Evolutionary conservation across 1,284 basidiomycete species (phyloP).

Genomic region (Sutorius eximius): DNA sequence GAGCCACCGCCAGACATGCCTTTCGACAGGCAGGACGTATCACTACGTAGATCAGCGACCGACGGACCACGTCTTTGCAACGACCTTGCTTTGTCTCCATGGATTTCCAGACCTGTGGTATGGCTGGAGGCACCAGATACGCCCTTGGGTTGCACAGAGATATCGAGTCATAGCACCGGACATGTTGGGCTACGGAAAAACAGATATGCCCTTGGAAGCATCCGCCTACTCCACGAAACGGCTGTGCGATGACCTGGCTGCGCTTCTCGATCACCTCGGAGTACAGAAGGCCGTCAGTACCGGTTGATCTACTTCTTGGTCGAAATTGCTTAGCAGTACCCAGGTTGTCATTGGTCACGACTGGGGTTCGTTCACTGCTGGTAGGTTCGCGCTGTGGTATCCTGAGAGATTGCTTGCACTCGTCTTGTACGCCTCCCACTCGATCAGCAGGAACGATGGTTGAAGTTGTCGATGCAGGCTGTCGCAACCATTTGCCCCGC

Average conservation of each 20-base stretch:
- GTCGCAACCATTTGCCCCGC: slow-evolving; percentile 62
- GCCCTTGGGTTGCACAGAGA: slow-evolving; percentile 60
- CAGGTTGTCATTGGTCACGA: slow-evolving; percentile 72
- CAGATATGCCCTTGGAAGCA: slow-evolving; percentile 58
- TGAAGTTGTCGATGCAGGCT: slow-evolving; percentile 41
- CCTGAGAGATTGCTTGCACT: slow-evolving; percentile 58
- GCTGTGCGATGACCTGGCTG: slow-evolving; percentile 60
- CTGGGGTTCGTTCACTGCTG: slow-evolving; percentile 63
- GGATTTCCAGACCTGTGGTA: slow-evolving; percentile 77
- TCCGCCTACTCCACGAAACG: slow-evolving; percentile 59
- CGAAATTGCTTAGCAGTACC: not conserved
- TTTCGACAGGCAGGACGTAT: slow-evolving; percentile 61
- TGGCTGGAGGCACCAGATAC: slow-evolving; percentile 70
- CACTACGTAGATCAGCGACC: slow-evolving; percentile 69
- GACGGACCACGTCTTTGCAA: slow-evolving; percentile 39
- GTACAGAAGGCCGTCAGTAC: slow-evolving; percentile 51
- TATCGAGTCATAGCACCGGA: slow-evolving; percentile 70
- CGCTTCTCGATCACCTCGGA: slow-evolving; percentile 56
- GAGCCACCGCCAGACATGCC: slow-evolving; percentile 47
- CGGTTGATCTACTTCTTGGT: not conserved
- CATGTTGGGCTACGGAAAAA: slow-evolving; percentile 70
- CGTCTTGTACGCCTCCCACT: slow-evolving; percentile 47
- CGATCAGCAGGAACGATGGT: not conserved
- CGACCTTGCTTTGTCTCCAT: slow-evolving; percentile 66
- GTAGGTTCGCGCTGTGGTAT: slow-evolving; percentile 67